Conservation (phyloP, 106 monocot species). For the Xerophyta viscosa region DNA sequence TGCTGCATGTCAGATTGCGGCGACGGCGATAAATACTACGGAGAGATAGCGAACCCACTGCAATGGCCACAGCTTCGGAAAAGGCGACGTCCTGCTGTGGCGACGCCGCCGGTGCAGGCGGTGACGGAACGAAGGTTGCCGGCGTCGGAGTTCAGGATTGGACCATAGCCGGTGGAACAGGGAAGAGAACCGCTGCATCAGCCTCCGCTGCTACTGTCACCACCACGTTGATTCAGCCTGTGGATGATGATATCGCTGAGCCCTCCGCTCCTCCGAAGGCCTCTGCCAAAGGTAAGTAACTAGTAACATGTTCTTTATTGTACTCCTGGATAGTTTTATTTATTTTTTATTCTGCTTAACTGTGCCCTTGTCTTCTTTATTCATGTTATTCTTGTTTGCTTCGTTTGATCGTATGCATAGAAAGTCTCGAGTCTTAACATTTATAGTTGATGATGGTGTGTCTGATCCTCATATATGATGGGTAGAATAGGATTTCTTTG, state of each 20-base stretch:
- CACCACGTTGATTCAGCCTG: conserved; percentile 35
- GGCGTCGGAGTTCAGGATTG: conserved; percentile 8
- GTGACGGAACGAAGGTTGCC: background rate
- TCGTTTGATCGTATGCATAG: background rate
- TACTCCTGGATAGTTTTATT: background rate
- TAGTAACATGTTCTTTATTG: conserved; percentile 16
- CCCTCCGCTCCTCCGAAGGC: conserved; percentile 19
- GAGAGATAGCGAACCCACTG: conserved; percentile 68
- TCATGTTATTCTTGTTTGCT: background rate
- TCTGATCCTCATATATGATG: no score
- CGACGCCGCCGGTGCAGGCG: background rate
- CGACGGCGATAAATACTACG: conserved; percentile 48
- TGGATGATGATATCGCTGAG: conserved; percentile 34
- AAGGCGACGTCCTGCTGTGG: conserved; percentile 70
- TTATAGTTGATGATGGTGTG: no score
- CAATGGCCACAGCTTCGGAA: conserved; percentile 99
- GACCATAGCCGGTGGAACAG: conserved; percentile 6
- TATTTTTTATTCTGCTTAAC: background rate
- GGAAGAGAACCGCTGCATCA: conserved; percentile 10
- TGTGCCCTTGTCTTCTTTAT: background rate
- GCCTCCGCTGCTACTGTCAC: conserved; percentile 7
- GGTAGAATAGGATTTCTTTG: no score
- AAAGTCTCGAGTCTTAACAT: no score
- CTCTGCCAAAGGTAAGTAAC: conserved; percentile 15
- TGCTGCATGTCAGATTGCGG: conserved; percentile 88